Evolutionary conservation across 345 rosid genomes (phyloP), one percentile per base, ranked within the genome.

Genomic region (Kernera saxatilis): DNA sequence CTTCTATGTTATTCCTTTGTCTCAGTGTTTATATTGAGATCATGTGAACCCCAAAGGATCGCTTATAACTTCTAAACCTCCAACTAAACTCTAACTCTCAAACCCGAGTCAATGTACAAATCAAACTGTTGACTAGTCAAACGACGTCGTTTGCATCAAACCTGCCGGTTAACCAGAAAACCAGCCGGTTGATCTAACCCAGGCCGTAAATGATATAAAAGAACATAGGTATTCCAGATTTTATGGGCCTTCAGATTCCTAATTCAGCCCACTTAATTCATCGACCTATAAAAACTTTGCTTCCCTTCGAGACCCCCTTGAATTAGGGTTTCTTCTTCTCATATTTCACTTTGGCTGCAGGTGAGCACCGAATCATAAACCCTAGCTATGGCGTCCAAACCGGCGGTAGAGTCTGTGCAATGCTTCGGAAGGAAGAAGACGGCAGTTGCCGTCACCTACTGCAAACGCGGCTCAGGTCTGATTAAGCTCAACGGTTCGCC

Each of bases 381-480:
- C 62, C 46, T 50, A 72, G 77, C 60, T 8, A 80, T 83, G 80
- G 87, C 89, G 72, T 72, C 86, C 2, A 54, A 69, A 69, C 48
- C 77, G 37, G 63, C 84, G 40, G 43, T 39, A 15, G 79, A 82
- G 44, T 81, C 89, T 1, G 93, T 88, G 15, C 96, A 90, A 52
- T 88, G 93, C 73, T 88, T 86, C 82, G 96, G 96, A 27, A 85
- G 92, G 35, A 90, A 90, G 88, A 88, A 90, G 79, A 90, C 88
- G 19, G 96, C 96, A 0, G 92, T 86, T 0, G 96, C 96, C 7
- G 92, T 88, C 36, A 88, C 96, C 27, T 57, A 88, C 86, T 90
- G 96, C 86, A 90, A 83, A 72, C 83, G 84, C 0, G 96, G 96
- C 14, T 65, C 81, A 0, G 96, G 96, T 10, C 13, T 90, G 35